Evolutionary conservation across 352 stramenopile genomes (phyloP).

Genomic region (Blastocystis sp.): DNA sequence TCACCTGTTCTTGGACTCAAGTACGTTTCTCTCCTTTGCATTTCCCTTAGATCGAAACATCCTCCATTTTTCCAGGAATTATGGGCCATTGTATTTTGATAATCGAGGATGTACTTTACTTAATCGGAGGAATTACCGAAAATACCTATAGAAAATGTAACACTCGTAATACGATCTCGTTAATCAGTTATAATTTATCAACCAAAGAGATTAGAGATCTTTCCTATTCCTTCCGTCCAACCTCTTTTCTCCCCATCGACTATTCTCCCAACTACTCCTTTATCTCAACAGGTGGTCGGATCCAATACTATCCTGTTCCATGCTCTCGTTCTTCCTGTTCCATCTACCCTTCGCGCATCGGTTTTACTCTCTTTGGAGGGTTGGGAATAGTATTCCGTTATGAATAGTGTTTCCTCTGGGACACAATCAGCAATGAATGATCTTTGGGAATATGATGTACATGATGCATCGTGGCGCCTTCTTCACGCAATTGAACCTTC

Average conservation of each 20-base stretch:
- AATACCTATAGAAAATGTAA: neutral
- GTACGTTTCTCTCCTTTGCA: neutral
- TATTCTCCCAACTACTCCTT: neutral
- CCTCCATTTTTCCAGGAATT: neutral
- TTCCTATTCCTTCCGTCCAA: neutral
- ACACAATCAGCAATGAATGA: neutral
- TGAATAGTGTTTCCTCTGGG: neutral
- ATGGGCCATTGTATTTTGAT: neutral
- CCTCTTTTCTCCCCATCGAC: neutral
- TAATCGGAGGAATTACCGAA: neutral
- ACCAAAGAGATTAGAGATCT: neutral
- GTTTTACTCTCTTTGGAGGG: neutral
- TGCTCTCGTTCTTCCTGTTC: neutral
- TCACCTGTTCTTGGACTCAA: neutral
- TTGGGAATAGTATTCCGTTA: neutral
- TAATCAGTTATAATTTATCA: neutral
- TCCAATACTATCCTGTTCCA: neutral
- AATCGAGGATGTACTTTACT: neutral
- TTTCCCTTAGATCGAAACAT: neutral
- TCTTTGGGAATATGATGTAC: neutral
- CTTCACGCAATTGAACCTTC: neutral
- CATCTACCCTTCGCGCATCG: neutral
- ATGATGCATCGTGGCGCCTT: neutral
- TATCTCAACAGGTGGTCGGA: neutral
- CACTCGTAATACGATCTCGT: neutral